Base-by-base conservation (phyloP, 805 yeast genomes). In the Wickerhamiella spandovensis region DNA sequence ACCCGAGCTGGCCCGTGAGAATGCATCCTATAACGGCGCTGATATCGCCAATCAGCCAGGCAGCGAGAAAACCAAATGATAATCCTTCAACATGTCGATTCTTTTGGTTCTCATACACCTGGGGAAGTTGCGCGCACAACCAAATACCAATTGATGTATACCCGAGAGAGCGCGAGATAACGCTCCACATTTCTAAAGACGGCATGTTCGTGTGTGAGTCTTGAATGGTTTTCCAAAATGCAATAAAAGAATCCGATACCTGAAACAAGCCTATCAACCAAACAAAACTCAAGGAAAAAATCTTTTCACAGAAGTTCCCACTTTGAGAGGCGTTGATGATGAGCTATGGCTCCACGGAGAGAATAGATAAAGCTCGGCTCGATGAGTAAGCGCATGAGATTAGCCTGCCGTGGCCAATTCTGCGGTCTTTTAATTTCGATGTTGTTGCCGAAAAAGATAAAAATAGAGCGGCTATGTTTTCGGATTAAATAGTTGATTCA, bases 41-140 rank as follows among this genome's bases (percentile, higher is more conserved):
- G 30, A 72, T 63, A 59, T 80, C 86, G 9, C 89, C 90, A 49
- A 72, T 60, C 53, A 79, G 73, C 88, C 88, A 82, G 51, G 78
- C 73, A 10, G 72, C 54, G 3, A 82, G 70, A 56, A 82, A 82
- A 5, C 72, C 71, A 30, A 76, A 70, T 12, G 85, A 78, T 21
- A 82, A 69, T 2, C 89, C 89, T 18, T 77, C 84, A 4, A 84
- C 84, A 1, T 84, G 75, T 54, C 78, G 74, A 57, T 70, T 70
- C 13, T 66, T 63, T 61, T 78, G 79, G 61, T 82, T 82, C 57
- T 74, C 70, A 51, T 73, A 64, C 12, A 82, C 79, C 60, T 82
- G 90, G 1, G 89, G 89, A 17, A 79, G 59, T 62, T 82, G 89
- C 2, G 89, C 89, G 62, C 81, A 78, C 35, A 81, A 67, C 89